Conservation (phyloP, 768 basidiomycete genomes). For the Tricholoma terreum region DNA sequence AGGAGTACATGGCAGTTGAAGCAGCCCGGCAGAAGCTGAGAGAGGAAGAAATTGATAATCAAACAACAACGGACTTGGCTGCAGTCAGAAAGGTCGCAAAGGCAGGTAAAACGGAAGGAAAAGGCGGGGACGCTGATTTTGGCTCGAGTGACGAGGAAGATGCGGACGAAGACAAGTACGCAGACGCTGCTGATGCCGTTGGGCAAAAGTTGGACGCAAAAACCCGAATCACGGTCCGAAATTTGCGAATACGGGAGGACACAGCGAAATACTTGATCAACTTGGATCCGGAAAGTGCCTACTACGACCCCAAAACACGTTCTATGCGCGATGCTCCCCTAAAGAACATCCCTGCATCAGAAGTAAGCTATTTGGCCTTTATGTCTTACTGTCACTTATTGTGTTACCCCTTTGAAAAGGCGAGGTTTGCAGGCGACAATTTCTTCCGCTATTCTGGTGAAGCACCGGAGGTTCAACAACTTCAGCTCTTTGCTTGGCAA, state of each 20-base stretch:
- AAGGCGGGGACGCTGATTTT: slow-evolving; percentile 83
- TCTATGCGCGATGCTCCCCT: slow-evolving; percentile 98
- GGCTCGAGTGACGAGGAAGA: slow-evolving; percentile 96
- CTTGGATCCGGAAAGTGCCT: slow-evolving; percentile 90
- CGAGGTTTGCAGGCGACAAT: slow-evolving; percentile 94
- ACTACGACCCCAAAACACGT: slow-evolving; percentile 99
- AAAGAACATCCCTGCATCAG: slow-evolving; percentile 75
- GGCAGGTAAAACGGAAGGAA: slow-evolving; percentile 71
- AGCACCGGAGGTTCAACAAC: slow-evolving; percentile 84
- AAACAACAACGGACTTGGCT: slow-evolving; percentile 88
- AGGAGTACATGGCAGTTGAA: slow-evolving; percentile 93
- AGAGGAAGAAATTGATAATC: slow-evolving; percentile 98
- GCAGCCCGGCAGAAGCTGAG: slow-evolving; percentile 84
- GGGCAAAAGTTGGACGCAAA: slow-evolving; percentile 98
- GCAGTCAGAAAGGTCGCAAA: slow-evolving; percentile 95
- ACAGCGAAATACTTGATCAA: slow-evolving; percentile 99
- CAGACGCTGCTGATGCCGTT: slow-evolving; percentile 95
- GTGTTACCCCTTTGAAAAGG: slow-evolving; percentile 37
- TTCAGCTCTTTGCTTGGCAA: slow-evolving; percentile 98
- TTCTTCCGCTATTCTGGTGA: slow-evolving; percentile 91
- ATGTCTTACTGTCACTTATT: background rate
- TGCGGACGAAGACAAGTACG: slow-evolving; percentile 97
- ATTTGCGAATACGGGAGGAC: slow-evolving; percentile 97
- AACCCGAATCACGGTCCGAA: slow-evolving; percentile 96
- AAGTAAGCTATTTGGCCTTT: slow-evolving; percentile 50